Evolutionary conservation across 2,329 filamentous ascomycete species (phyloP).

Genomic region (Diplodia intermedia): DNA sequence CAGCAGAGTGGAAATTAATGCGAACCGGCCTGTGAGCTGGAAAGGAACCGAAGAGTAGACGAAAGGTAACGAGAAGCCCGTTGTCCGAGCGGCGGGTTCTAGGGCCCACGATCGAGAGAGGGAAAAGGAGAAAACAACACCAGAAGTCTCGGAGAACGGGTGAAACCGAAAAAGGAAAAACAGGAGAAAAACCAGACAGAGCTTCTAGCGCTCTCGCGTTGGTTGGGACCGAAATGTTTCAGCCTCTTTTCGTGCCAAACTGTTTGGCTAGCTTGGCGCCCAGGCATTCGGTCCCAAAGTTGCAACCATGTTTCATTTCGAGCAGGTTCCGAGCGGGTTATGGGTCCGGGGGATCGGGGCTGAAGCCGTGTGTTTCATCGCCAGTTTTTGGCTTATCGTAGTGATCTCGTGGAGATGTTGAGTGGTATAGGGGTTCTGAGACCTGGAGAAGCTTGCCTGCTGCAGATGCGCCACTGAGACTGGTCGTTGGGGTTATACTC

Average conservation of each 20-base stretch:
- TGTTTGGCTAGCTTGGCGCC: background rate
- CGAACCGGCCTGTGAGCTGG: background rate
- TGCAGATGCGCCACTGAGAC: background rate
- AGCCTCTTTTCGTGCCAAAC: background rate
- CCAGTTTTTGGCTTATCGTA: background rate
- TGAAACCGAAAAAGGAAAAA: background rate
- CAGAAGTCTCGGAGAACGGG: too few relatives aligned
- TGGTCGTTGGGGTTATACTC: background rate
- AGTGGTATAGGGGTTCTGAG: background rate
- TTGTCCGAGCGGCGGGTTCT: too few relatives aligned
- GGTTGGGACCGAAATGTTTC: background rate
- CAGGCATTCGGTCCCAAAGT: background rate
- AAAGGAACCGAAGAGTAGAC: too few relatives aligned
- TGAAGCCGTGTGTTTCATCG: background rate
- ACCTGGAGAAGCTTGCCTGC: background rate
- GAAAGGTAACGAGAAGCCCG: too few relatives aligned
- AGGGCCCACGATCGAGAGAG: too few relatives aligned
- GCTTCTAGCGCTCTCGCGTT: background rate
- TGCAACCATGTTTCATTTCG: background rate
- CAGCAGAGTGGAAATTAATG: background rate
- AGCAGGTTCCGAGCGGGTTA: background rate
- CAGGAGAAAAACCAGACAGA: background rate
- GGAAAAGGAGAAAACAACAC: too few relatives aligned
- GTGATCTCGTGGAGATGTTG: background rate
- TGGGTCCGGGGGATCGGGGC: background rate